A percentile compares a stretch with the other conserved stretches of the same genome.
phyloP scores from a whole-genome alignment of 2,329 filamentous ascomycete genomes.

The Alternaria sp. region DNA sequence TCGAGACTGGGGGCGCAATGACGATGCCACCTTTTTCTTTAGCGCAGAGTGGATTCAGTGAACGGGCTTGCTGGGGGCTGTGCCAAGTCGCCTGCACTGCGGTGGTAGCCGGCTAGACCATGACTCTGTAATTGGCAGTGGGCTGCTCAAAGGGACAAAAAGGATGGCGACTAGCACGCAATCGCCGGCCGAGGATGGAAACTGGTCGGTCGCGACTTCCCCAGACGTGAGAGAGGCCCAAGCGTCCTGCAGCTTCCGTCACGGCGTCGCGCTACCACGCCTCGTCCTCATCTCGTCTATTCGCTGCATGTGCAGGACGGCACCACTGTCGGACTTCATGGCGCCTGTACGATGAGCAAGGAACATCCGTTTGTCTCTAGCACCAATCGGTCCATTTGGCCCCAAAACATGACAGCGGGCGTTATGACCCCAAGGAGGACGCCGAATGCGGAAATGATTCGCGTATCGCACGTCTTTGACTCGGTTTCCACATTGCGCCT shows the following conservation, averaged over 20 bases:
- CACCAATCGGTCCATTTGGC: slow-evolving; percentile 20
- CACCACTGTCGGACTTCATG: slow-evolving; percentile 13
- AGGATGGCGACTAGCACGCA: slow-evolving; percentile 1
- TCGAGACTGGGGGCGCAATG: slow-evolving; percentile 19
- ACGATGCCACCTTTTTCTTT: slow-evolving; percentile 20
- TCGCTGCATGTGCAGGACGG: slow-evolving; percentile 12
- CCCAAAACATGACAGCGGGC: slow-evolving; percentile 25
- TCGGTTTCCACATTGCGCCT: not conserved
- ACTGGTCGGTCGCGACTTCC: slow-evolving; percentile 19
- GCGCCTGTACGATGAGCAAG: slow-evolving; percentile 15
- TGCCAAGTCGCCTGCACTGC: slow-evolving; percentile 14
- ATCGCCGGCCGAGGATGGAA: slow-evolving; percentile 2
- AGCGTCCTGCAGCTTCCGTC: slow-evolving; percentile 18
- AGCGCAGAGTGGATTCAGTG: slow-evolving; percentile 5
- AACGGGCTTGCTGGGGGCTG: slow-evolving; percentile 6
- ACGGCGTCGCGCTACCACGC: slow-evolving; percentile 15
- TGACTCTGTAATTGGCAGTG: slow-evolving; percentile 10
- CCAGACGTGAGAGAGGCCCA: slow-evolving; percentile 17
- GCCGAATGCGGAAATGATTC: slow-evolving; percentile 3
- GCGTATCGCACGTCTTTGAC: not conserved
- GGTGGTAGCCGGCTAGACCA: slow-evolving; percentile 13
- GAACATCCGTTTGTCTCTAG: slow-evolving; percentile 7
- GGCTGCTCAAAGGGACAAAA: not conserved
- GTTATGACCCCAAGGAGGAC: slow-evolving; percentile 21
- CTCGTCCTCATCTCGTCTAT: slow-evolving; percentile 15